These are phyloP conservation scores for Penicillium brasilianum DNA, from an alignment of 2,329 filamentous ascomycete genomes.

Conservation along the genomic window DNA sequence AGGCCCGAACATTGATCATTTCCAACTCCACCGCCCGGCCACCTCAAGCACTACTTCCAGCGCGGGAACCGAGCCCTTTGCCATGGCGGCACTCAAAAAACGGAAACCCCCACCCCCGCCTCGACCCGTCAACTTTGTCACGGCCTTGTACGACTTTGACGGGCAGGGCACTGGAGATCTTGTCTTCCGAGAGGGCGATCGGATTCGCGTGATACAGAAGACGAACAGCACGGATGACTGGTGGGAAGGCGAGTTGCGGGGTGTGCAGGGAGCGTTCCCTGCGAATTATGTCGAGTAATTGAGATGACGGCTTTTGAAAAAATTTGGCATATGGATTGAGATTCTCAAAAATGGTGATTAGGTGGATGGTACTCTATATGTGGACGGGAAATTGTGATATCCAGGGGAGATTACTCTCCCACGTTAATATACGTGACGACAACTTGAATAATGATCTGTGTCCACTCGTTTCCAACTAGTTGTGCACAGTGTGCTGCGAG, in stretches of 20 bases:
- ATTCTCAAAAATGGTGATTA: not conserved
- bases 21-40: slow-evolving; percentile 37
- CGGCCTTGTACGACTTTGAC: slow-evolving; percentile 75
- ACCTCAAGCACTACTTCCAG: slow-evolving; percentile 43
- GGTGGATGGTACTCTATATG: not conserved
- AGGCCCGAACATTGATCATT: slow-evolving; percentile 36
- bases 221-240: slow-evolving; percentile 82
- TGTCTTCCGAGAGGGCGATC: slow-evolving; percentile 75
- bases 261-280: slow-evolving; percentile 73
- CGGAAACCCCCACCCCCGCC: slow-evolving; percentile 74
- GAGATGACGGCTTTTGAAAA: not conserved
- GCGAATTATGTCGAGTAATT: slow-evolving; percentile 74
- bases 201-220: slow-evolving; percentile 77
- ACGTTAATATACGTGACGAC: not conserved
- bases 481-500: too few species aligned
- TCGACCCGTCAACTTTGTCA: slow-evolving; percentile 65
- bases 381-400: slow-evolving; percentile 1
- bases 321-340: not conserved
- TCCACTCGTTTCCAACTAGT: not conserved
- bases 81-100: slow-evolving; percentile 63
- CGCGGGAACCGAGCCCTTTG: slow-evolving; percentile 42
- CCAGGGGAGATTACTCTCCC: not conserved
- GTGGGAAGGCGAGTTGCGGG: slow-evolving; percentile 81
- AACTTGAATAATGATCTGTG: not conserved
- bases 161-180: slow-evolving; percentile 74